These are phyloP conservation scores for Cryptococcus sp. DNA, from an alignment of 1,284 basidiomycete species.

Conservation along the genomic window DNA sequence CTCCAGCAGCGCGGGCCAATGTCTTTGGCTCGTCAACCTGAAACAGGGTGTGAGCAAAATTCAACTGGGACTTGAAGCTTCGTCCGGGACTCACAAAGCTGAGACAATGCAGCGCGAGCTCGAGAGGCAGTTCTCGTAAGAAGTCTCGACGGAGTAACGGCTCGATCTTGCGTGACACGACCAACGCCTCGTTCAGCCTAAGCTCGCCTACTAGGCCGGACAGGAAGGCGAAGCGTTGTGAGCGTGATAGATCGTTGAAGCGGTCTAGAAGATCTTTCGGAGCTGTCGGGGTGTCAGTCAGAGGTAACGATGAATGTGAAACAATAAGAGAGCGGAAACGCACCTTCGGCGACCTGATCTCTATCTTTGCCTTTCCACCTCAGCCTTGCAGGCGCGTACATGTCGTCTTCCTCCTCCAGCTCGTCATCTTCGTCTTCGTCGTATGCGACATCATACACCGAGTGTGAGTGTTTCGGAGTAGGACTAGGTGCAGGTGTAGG, in stretches of 20 bases:
- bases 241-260: slow-evolving; percentile 30
- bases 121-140: slow-evolving; percentile 75
- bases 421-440: slow-evolving; percentile 1
- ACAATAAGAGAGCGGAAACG: neutral
- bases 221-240: slow-evolving; percentile 63
- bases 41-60: neutral
- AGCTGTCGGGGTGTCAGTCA: slow-evolving; percentile 3
- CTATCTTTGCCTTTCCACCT: slow-evolving; percentile 13
- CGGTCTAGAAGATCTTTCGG: slow-evolving; percentile 19
- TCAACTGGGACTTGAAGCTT: neutral
- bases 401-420: neutral
- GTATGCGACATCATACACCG: neutral
- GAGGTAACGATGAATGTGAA: no score
- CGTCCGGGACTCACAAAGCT: slow-evolving; percentile 57
- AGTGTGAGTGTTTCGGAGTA: slow-evolving; percentile 12
- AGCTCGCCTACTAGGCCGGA: slow-evolving; percentile 65
- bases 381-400: neutral
- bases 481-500: slow-evolving; percentile 41
- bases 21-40: slow-evolving; percentile 74
- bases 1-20: slow-evolving; percentile 69
- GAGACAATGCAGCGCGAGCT: slow-evolving; percentile 80
- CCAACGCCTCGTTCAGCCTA: slow-evolving; percentile 72
- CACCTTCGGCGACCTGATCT: neutral
- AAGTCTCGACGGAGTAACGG: slow-evolving; percentile 87
- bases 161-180: slow-evolving; percentile 70